Conservation (phyloP, 495 filamentous ascomycete genomes). For the Neurospora tetraspora region DNA sequence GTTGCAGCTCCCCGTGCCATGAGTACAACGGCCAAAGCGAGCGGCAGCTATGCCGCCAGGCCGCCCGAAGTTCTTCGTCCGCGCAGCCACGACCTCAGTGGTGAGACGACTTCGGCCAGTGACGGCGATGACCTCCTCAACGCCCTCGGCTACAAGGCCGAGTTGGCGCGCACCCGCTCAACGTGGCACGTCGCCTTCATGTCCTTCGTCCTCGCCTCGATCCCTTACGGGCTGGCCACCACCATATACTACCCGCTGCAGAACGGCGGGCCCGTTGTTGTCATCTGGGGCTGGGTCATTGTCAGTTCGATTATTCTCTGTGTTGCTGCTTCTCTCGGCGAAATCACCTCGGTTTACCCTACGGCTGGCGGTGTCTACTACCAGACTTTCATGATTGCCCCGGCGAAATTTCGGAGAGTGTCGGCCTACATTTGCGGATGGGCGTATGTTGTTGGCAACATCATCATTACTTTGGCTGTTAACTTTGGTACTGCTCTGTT, state of each 20-base stretch:
- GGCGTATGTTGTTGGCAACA: constrained; percentile 58
- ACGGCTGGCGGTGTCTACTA: constrained; percentile 49
- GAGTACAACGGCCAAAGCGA: neutral
- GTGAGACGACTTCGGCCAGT: neutral
- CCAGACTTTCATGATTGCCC: constrained; percentile 45
- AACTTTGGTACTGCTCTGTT: constrained; percentile 56
- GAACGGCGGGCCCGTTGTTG: constrained; percentile 53
- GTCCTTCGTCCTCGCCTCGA: constrained; percentile 44
- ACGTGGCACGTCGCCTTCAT: constrained; percentile 49
- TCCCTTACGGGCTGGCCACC: constrained; percentile 59
- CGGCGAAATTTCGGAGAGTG: constrained; percentile 28
- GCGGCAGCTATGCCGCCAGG: neutral
- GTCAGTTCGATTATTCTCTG: constrained; percentile 40
- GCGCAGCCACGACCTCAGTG: neutral
- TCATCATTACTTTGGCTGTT: constrained; percentile 58
- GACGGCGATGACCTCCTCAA: constrained; percentile 39
- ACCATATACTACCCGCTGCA: constrained; percentile 60
- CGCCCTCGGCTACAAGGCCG: constrained; percentile 43
- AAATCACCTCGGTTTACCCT: constrained; percentile 48
- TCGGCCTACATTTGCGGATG: constrained; percentile 58
- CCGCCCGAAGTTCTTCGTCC: neutral
- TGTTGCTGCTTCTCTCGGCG: constrained; percentile 42
- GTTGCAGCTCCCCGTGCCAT: neutral
- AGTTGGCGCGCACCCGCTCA: constrained; percentile 40
- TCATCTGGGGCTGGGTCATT: constrained; percentile 53